Base-by-base conservation (phyloP, 805 yeast species). In the Lipomyces starkeyi region DNA sequence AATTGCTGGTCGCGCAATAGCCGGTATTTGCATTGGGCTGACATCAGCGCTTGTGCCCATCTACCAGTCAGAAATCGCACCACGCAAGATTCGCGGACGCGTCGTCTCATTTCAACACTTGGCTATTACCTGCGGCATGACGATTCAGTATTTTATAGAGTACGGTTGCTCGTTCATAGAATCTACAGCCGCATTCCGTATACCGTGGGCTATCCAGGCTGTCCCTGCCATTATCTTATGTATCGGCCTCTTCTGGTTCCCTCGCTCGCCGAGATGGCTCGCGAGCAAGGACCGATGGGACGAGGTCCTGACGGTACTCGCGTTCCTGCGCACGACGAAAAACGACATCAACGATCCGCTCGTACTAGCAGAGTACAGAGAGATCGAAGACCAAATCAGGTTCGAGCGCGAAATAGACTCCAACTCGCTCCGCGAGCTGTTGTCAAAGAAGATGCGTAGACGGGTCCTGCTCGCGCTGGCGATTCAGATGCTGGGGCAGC, bases 1-100 rank as follows among this genome's bases (percentile, higher is more conserved):
- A 65, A 84, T 85, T 73, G 75, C 80, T 67, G 90, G 90, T 29
- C 83, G 91, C 71, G 74, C 87, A 29, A 83, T 88, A 70, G 78
- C 89, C 60, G 92, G 91, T 70, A 71, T 86, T 58, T 91, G 88
- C 74, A 83, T 88, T 67, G 92, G 91, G 70, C 80, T 87, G 64
- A 88, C 88, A 67, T 85, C 91, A 3, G 82, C 90, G 11, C 88
- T 83, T 72, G 89, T 87, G 47, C 92, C 92, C 37, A 87, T 87
- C 57, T 88, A 84, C 76, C n/a, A n/a, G n/a, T n/a, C n/a, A n/a
- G n/a, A n/a, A n/a, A n/a, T n/a, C n/a, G n/a, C n/a, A n/a, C n/a
- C n/a, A n/a, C n/a, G n/a, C n/a, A n/a, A n/a, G n/a, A n/a, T n/a
- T n/a, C n/a, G n/a, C n/a, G n/a, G n/a, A n/a, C n/a, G n/a, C n/a